Evolutionary conservation across 768 basidiomycete genomes (phyloP).

Genomic region (Grammothele lineata): DNA sequence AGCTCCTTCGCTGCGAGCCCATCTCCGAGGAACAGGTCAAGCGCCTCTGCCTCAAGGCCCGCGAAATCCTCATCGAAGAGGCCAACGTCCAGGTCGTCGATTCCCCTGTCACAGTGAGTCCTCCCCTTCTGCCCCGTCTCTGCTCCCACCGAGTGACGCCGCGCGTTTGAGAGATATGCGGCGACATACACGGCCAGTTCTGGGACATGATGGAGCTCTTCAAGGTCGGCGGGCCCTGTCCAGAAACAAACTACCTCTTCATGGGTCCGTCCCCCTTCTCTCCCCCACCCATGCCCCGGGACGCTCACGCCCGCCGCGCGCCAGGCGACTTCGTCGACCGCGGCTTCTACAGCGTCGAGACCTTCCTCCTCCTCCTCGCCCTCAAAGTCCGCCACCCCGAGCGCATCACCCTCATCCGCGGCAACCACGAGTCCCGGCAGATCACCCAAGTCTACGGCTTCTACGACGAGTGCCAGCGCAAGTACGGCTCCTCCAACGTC

Average conservation of each 20-base stretch:
- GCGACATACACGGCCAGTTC: slow-evolving; percentile 97
- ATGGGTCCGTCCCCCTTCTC: slow-evolving; percentile 61
- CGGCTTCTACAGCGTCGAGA: slow-evolving; percentile 96
- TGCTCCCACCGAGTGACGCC: neutral
- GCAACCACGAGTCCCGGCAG: slow-evolving; percentile 96
- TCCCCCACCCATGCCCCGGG: slow-evolving; percentile 13
- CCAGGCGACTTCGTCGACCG: slow-evolving; percentile 97
- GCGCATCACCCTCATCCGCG: slow-evolving; percentile 92
- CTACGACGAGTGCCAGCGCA: slow-evolving; percentile 95
- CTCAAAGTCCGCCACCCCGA: slow-evolving; percentile 98
- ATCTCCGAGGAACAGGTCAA: slow-evolving; percentile 97
- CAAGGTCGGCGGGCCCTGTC: slow-evolving; percentile 88
- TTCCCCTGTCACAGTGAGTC: slow-evolving; percentile 90
- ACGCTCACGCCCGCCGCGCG: neutral
- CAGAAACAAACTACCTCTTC: slow-evolving; percentile 93
- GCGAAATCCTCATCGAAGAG: slow-evolving; percentile 96
- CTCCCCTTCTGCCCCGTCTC: slow-evolving; percentile 27
- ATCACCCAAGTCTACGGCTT: slow-evolving; percentile 96
- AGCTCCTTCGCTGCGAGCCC: slow-evolving; percentile 88
- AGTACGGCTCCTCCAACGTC: slow-evolving; percentile 91
- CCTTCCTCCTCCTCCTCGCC: slow-evolving; percentile 89
- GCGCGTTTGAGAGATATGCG: slow-evolving; percentile 59
- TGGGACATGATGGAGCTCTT: slow-evolving; percentile 96
- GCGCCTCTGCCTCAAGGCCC: slow-evolving; percentile 89
- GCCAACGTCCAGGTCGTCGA: slow-evolving; percentile 96